Conservation (phyloP, 352 stramenopile species). For the Peronospora farinosa region DNA sequence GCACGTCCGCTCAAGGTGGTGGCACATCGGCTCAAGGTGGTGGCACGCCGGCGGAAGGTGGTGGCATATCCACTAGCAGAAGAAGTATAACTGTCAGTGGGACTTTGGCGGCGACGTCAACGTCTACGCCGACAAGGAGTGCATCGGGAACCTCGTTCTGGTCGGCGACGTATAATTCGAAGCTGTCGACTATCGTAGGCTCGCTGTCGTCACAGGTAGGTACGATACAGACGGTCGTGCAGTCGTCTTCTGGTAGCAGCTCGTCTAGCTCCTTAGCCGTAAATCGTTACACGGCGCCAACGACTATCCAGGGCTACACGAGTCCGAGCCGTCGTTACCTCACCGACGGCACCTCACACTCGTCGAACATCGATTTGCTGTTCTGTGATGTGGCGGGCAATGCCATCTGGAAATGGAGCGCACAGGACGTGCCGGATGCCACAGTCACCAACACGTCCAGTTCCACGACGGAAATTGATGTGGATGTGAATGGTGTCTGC, state of each 20-base stretch:
- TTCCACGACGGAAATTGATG: slow-evolving; percentile 32
- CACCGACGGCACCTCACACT: slow-evolving; percentile 21
- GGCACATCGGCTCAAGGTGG: not conserved
- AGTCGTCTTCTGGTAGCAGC: slow-evolving; percentile 38
- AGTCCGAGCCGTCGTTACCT: slow-evolving; percentile 38
- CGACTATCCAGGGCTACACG: slow-evolving; percentile 36
- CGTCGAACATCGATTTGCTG: slow-evolving; percentile 43
- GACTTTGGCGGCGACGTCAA: slow-evolving; percentile 18
- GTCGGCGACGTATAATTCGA: slow-evolving; percentile 47
- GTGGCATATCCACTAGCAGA: slow-evolving; percentile 1
- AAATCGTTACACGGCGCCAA: slow-evolving; percentile 43
- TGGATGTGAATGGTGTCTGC: slow-evolving; percentile 30
- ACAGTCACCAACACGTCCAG: slow-evolving; percentile 33
- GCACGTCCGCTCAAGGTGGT: not conserved
- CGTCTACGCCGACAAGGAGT: slow-evolving; percentile 23
- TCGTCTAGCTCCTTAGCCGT: slow-evolving; percentile 13
- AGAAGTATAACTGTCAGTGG: not conserved
- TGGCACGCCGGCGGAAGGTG: too few relatives aligned
- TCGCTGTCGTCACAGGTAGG: slow-evolving; percentile 45
- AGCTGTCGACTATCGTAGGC: slow-evolving; percentile 39
- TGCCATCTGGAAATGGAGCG: slow-evolving; percentile 68
- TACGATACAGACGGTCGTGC: slow-evolving; percentile 50
- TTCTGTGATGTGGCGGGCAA: slow-evolving; percentile 73
- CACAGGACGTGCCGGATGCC: slow-evolving; percentile 31
- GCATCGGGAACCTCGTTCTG: slow-evolving; percentile 33